phyloP scores from a whole-genome alignment of 768 basidiomycete genomes.

The Lyophyllum decastes region DNA sequence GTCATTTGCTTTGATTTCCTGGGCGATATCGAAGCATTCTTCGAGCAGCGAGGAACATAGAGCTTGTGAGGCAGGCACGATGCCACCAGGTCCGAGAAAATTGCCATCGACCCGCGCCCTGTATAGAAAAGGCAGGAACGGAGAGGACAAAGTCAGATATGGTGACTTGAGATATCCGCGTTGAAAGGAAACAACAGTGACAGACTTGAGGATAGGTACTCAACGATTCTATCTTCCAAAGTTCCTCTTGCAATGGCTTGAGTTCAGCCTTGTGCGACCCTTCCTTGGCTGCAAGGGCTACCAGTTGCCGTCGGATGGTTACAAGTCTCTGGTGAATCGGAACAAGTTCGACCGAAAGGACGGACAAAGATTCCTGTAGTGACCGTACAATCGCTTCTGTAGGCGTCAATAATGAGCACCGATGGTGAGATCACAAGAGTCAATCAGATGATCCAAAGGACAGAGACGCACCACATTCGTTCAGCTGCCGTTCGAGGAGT shows the following conservation, averaged over 20 bases:
- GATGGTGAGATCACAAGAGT: neutral
- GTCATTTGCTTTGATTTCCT: conserved; percentile 93
- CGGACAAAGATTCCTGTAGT: conserved; percentile 83
- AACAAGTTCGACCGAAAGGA: conserved; percentile 86
- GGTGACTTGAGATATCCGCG: conserved; percentile 15
- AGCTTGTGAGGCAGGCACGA: conserved; percentile 89
- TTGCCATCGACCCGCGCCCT: conserved; percentile 95
- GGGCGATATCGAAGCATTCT: conserved; percentile 93
- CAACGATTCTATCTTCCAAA: conserved; percentile 95
- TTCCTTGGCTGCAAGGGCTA: conserved; percentile 84
- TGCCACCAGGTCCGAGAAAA: conserved; percentile 89
- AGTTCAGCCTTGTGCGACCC: conserved; percentile 84
- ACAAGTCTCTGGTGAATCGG: conserved; percentile 91
- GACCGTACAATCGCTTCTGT: conserved; percentile 75
- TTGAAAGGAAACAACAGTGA: conserved; percentile 26
- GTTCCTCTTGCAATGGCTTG: conserved; percentile 88
- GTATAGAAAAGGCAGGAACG: conserved; percentile 8
- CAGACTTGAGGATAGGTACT: conserved; percentile 49
- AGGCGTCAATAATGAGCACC: neutral
- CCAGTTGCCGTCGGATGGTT: conserved; percentile 84
- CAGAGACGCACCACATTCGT: conserved; percentile 80
- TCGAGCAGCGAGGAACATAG: conserved; percentile 90
- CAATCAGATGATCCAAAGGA: neutral
- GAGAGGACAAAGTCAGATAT: conserved; percentile 14
- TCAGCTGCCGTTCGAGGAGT: conserved; percentile 86